Percentiles rank a stretch among this genome's conserved stretches.
Evolutionary conservation across 805 yeast species (phyloP).

Genomic region (Lipomyces spencermartinsiae): DNA sequence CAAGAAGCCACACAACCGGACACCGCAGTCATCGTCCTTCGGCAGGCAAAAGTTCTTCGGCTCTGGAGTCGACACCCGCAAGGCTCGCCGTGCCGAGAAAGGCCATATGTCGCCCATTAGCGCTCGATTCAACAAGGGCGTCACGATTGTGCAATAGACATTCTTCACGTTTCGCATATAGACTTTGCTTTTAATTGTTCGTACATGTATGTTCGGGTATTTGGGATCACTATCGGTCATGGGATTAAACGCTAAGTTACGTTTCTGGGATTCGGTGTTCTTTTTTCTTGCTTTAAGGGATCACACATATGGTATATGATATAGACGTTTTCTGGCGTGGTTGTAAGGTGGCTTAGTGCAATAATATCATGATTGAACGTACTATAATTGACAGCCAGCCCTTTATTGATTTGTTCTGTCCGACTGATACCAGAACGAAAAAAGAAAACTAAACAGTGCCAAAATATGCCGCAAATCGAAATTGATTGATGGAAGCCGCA

Average conservation of each 20-base stretch:
- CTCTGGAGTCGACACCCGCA: constrained; percentile 22
- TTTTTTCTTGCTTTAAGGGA: neutral
- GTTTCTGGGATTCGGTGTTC: neutral
- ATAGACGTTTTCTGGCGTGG: neutral
- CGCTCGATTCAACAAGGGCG: constrained; percentile 27
- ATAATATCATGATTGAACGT: neutral
- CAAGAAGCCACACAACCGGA: constrained; percentile 35
- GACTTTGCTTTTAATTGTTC: neutral
- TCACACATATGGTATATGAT: neutral
- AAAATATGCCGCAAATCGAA: too few species aligned
- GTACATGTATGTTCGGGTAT: neutral
- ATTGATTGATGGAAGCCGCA: too few species aligned
- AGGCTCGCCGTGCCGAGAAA: constrained; percentile 30
- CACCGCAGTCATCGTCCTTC: constrained; percentile 3
- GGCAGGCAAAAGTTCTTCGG: constrained; percentile 26
- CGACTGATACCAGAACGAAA: too few species aligned
- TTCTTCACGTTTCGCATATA: neutral
- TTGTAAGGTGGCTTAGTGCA: neutral
- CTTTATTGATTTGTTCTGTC: too few species aligned
- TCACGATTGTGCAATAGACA: constrained; percentile 15
- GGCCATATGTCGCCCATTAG: constrained; percentile 24
- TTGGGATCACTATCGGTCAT: neutral
- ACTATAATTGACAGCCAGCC: too few species aligned
- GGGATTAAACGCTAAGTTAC: neutral
- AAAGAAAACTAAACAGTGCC: too few species aligned